Evolutionary conservation across 352 stramenopile species (phyloP).

Genomic region (Vaucheria bursata): DNA sequence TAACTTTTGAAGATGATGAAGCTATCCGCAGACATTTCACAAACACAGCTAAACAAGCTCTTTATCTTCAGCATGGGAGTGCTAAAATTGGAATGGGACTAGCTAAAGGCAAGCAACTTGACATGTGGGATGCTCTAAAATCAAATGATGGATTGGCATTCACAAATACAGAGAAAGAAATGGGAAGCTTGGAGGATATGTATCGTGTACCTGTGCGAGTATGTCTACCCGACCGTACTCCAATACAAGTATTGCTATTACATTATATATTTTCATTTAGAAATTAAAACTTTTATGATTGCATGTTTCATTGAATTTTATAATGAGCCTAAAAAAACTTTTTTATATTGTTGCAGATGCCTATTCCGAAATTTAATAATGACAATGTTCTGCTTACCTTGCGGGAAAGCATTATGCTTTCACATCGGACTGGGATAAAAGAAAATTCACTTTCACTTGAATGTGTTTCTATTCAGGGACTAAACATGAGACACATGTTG

Average conservation of each 20-base stretch:
- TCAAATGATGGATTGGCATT: background rate
- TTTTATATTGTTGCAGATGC: background rate
- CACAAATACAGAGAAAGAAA: background rate
- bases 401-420: background rate
- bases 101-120: slow-evolving; percentile 26
- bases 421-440: background rate
- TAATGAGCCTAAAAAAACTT: background rate
- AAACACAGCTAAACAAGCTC: slow-evolving; percentile 33
- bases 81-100: slow-evolving; percentile 25
- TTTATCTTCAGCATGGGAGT: slow-evolving; percentile 26
- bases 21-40: slow-evolving; percentile 39
- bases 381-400: background rate
- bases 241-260: background rate
- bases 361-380: background rate
- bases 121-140: slow-evolving; percentile 28
- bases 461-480: slow-evolving; percentile 22
- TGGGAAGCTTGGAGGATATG: background rate
- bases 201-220: background rate
- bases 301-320: background rate
- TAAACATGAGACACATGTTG: slow-evolving; percentile 10
- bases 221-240: background rate
- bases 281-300: background rate
- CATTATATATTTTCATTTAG: background rate
- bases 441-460: background rate
- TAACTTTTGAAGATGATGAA: slow-evolving; percentile 29